A percentile compares a stretch with the other conserved stretches of the same genome.
Evolutionary conservation across 2,329 filamentous ascomycete genomes (phyloP).

Genomic region (Cladosporium oxysporum): DNA sequence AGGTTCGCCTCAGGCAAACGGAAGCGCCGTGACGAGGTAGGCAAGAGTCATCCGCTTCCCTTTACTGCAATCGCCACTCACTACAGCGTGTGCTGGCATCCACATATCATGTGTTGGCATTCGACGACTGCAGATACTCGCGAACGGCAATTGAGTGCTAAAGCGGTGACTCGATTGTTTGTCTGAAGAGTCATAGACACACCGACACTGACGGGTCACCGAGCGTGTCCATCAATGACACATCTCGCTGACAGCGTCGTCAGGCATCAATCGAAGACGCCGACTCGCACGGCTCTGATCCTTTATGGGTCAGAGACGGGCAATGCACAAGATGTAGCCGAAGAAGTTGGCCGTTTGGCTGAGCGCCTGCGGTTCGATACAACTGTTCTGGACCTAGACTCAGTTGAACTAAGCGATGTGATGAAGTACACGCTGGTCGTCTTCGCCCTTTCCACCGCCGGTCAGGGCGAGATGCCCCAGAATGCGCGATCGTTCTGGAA

Average conservation of each 20-base stretch:
- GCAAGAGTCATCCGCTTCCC: conserved; percentile 15
- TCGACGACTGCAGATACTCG: background rate
- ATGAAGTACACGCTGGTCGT: conserved; percentile 61
- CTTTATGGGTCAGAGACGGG: conserved; percentile 95
- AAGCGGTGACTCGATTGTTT: background rate
- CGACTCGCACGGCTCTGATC: conserved; percentile 61
- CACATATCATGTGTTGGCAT: background rate
- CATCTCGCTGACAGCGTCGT: conserved; percentile 10
- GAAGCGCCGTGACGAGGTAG: conserved; percentile 12
- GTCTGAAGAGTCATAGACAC: background rate
- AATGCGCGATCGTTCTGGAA: conserved; percentile 86
- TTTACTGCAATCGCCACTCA: background rate
- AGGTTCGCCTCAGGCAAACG: conserved; percentile 9
- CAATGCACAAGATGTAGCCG: conserved; percentile 87
- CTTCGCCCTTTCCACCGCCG: conserved; percentile 87
- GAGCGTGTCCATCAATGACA: conserved; percentile 8
- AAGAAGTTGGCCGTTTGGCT: conserved; percentile 73
- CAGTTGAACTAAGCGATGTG: conserved; percentile 61
- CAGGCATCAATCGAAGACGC: conserved; percentile 11
- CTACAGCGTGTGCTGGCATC: background rate
- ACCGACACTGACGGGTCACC: background rate
- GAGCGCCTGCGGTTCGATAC: conserved; percentile 79
- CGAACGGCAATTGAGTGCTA: background rate
- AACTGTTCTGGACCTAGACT: conserved; percentile 74
- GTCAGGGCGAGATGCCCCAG: conserved; percentile 87